These are phyloP conservation scores for Trichoderma reesei DNA, from an alignment of 495 filamentous ascomycete species.

Conservation along the genomic window DNA sequence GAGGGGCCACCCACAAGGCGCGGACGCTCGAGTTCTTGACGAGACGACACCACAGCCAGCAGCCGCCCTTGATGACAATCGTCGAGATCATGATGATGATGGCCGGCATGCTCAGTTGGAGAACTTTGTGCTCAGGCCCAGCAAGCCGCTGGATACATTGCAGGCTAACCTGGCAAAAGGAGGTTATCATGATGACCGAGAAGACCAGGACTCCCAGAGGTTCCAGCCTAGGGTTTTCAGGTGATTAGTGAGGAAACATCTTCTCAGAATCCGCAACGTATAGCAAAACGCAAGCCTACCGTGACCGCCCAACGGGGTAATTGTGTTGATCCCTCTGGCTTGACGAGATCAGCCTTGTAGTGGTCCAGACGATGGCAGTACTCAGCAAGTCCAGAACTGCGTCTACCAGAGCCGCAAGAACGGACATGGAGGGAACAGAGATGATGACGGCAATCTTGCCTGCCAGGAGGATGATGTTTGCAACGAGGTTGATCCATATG, in stretches of 20 bases:
- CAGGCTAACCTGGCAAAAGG: slow-evolving; percentile 75
- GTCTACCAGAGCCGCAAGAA: slow-evolving; percentile 82
- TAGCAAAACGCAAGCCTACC: slow-evolving; percentile 6
- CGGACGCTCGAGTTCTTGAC: slow-evolving; percentile 86
- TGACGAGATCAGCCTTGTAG: slow-evolving; percentile 54
- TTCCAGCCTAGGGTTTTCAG: slow-evolving; percentile 43
- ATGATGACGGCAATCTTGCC: slow-evolving; percentile 74
- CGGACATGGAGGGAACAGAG: slow-evolving; percentile 74
- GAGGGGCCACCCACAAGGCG: slow-evolving; percentile 48
- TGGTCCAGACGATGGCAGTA: slow-evolving; percentile 79
- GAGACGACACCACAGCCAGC: slow-evolving; percentile 84
- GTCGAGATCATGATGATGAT: slow-evolving; percentile 76
- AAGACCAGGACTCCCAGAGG: slow-evolving; percentile 74
- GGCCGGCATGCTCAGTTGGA: slow-evolving; percentile 63
- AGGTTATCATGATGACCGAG: slow-evolving; percentile 76
- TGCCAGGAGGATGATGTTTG: slow-evolving; percentile 66
- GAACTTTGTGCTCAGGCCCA: slow-evolving; percentile 52
- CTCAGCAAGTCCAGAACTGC: slow-evolving; percentile 78
- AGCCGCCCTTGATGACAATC: slow-evolving; percentile 69
- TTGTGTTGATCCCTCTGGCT: slow-evolving; percentile 62
- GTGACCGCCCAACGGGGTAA: slow-evolving; percentile 72
- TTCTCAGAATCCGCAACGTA: not conserved
- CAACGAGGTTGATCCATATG: slow-evolving; percentile 78
- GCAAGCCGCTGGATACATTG: slow-evolving; percentile 61
- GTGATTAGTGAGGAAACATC: not conserved